Evolutionary conservation across 1,139 yeast genomes (phyloP), one percentile per base, ranked within the genome.

Genomic region (Sugiyamaella paludigena): DNA sequence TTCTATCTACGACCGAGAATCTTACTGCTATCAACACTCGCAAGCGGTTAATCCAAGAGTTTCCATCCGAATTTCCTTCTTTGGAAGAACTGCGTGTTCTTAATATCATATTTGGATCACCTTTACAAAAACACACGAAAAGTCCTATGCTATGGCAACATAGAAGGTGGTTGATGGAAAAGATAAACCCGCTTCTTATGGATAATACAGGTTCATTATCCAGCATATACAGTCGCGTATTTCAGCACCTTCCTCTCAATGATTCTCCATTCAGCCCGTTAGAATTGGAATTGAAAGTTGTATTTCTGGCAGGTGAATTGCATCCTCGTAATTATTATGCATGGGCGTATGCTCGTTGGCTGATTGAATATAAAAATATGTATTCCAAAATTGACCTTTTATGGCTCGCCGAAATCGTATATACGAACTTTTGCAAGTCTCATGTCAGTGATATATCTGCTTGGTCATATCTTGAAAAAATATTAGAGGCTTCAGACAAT

Each of bases 281-380:
- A 31, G 38, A 34, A 35, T 45, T 48, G 19, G 73, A 71, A 50
- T 40, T 65, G 30, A 51, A 52, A 6, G 51, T 67, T 1, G 64
- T 73, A 1, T 47, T 65, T 1, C 45, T 48, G 11, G 74, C 80
- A 0, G 69, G 69, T 0, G 58, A 52, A 26, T 52, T 60, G 24
- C 80, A 76, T 54, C 72, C 73, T 2, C 59, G 68, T 39, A 77
- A 75, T 56, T 76, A 76, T 56, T 76, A 76, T 50, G 77, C 79
- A 0, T 70, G 75, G 71, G 58, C 63, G 8, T 66, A 68, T 47
- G 65, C 74, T 4, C 62, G 78, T 30, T 68, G 69, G 60, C 49
- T 73, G 29, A 50, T 68, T 5, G 45, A 30, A 1, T 33, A 31
- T 9, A 15, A 27, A 13, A 16, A 32, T 28, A 34, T 34, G 12